Evolutionary conservation across 164 flowering plant genomes (phyloP).

Genomic region (Pachysandra terminalis): DNA sequence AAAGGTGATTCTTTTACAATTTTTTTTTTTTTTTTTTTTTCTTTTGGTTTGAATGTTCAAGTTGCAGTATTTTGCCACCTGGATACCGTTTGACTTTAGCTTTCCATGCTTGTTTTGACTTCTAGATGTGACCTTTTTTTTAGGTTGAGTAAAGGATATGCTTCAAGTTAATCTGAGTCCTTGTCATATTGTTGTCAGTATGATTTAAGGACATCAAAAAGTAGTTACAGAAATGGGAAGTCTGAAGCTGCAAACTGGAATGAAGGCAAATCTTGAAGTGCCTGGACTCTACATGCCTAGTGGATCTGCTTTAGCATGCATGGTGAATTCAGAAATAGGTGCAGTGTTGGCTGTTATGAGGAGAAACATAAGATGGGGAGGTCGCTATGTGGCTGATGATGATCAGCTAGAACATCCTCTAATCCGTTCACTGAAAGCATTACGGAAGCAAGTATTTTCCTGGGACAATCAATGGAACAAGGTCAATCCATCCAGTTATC

Average conservation of each 20-base stretch:
- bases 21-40: too few species aligned
- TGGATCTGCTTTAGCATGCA: slow-evolving; percentile 31
- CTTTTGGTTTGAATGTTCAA: too few species aligned
- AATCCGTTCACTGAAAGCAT: slow-evolving; percentile 28
- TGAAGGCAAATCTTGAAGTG: slow-evolving; percentile 27
- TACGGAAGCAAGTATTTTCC: slow-evolving; percentile 29
- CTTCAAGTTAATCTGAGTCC: too few species aligned
- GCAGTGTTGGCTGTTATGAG: slow-evolving; percentile 44
- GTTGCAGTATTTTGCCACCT: too few species aligned
- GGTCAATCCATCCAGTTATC: slow-evolving; percentile 30
- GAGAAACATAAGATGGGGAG: slow-evolving; percentile 40
- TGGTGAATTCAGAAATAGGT: slow-evolving; percentile 37
- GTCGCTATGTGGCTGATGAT: slow-evolving; percentile 32
- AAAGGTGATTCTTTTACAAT: too few species aligned
- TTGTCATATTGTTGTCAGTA: too few species aligned
- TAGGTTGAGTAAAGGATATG: too few species aligned
- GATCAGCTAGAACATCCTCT: slow-evolving; percentile 36
- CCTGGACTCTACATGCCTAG: slow-evolving; percentile 20
- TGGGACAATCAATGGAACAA: slow-evolving; percentile 29
- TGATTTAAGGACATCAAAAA: too few species aligned
- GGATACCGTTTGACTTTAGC: too few species aligned
- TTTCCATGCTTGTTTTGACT: too few species aligned
- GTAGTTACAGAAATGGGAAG: slow-evolving; percentile 23
- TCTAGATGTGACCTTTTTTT: too few species aligned
- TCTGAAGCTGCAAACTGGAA: slow-evolving; percentile 27